Percentiles rank a stretch among this genome's conserved stretches.
Evolutionary conservation across 2,329 filamentous ascomycete genomes (phyloP).

Genomic region (Periglandula ipomoeae): DNA sequence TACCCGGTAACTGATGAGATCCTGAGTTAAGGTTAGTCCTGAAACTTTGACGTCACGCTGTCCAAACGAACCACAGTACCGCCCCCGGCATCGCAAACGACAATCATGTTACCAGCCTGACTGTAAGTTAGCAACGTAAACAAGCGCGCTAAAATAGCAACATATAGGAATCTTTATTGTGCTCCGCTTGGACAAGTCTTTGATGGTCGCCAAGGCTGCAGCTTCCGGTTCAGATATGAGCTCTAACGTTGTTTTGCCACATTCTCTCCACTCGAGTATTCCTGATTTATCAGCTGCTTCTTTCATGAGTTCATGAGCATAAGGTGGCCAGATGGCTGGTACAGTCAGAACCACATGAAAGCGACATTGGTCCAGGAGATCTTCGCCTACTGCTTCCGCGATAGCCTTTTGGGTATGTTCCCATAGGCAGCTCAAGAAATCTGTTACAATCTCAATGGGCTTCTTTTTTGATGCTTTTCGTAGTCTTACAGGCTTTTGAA

Average conservation of each 20-base stretch:
- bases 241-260: constrained; percentile 20
- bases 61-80: constrained; percentile 23
- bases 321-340: constrained; percentile 36
- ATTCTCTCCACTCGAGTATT: constrained; percentile 19
- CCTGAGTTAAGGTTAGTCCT: constrained; percentile 15
- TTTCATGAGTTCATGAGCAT: constrained; percentile 27
- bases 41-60: not conserved
- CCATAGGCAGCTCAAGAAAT: constrained; percentile 27
- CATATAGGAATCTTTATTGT: constrained; percentile 8
- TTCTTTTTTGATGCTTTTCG: constrained; percentile 11
- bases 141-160: not conserved
- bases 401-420: constrained; percentile 19
- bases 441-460: constrained; percentile 18
- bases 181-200: constrained; percentile 16
- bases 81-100: constrained; percentile 28
- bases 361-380: constrained; percentile 12
- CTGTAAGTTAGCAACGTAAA: not conserved
- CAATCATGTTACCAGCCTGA: constrained; percentile 15
- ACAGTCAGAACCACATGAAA: constrained; percentile 33
- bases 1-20: constrained; percentile 31
- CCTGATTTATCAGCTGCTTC: constrained; percentile 25
- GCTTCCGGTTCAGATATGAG: constrained; percentile 37
- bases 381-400: constrained; percentile 12
- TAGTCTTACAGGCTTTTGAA: constrained; percentile 8
- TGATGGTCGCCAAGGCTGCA: constrained; percentile 29